Evolutionary conservation across 2,329 filamentous ascomycete species (phyloP), one percentile per base, ranked within the genome.

Genomic region (Alternaria alternata): DNA sequence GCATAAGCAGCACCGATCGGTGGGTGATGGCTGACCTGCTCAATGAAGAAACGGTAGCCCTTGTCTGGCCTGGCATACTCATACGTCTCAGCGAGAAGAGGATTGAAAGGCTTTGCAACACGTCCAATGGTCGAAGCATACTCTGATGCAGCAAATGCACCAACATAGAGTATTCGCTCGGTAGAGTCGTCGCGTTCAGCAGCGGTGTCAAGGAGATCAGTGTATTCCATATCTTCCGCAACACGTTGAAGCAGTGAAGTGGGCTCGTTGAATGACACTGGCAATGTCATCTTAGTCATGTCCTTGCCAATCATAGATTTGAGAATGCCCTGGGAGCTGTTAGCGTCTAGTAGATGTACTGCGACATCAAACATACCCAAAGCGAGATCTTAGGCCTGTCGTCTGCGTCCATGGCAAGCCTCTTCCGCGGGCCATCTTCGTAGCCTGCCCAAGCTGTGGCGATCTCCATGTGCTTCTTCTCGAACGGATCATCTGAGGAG

Each of bases 231-330:
- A 74, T 99, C 95, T 81, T 99, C 95, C 5, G 92, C 93, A 43
- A 96, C 94, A 75, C 95, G 92, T 79, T 98, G 95, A 8, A 99
- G 86, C 12, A 99, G 83, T 6, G 95, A 98, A 0, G 95, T 99
- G 0, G 95, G 95, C 79, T 99, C 95, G 80, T 99, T 99, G 83
- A 99, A 98, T 0, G 95, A 97, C 2, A 99, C 95, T 0, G 95
- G 95, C 20, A 99, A 83, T 0, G 95, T 98, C 94, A 99, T 99
- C 83, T 96, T 98, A 38, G 95, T 98, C 95, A 99, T 98, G 75
- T 99, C 95, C 78, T 99, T 98, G 65, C 95, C 95, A 79, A 99
- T 97, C 95, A 99, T 98, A 22, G 94, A 98, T 82, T 98, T 99
- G 65, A 99, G 83, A 69, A 99, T 97, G 67, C 91, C 91, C 94